Evolutionary conservation across 1,284 basidiomycete genomes (phyloP), one percentile per base, ranked within the genome.

Genomic region (Microbotryum intermedium): DNA sequence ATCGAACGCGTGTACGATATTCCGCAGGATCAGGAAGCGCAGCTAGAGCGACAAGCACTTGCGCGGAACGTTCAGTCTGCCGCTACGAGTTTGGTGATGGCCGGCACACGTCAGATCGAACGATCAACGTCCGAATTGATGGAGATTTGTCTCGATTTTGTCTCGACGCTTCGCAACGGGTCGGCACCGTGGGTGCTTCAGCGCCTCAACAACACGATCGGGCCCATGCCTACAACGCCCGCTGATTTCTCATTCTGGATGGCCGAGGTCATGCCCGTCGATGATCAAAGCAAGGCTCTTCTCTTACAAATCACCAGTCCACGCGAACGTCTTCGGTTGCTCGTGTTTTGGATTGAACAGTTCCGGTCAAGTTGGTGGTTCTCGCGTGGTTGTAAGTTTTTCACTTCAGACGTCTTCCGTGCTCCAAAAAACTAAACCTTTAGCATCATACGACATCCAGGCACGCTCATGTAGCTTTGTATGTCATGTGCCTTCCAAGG

Each of bases 311-410:
- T 95, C 61, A 83, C 86, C 63, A 87, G 84, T 59, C 80, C 87
- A 1, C 81, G 86, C 28, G 77, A 93, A 63, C 80, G 92, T 42
- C 76, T 97, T 52, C 79, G 86, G 60, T 79, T 97, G 67, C 85
- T 94, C 59, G 87, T 90, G 44, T 86, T 90, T 71, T 97, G 92
- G 92, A 92, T 97, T 69, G 90, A 94, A 72, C 82, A 84, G 72
- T 76, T 88, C 43, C 79, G 84, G 60, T 80, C 78, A 58, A 82
- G 82, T 52, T 87, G 85, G 84, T 86, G 78, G 78, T 80, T 76
- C 66, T 73, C 71, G 28, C 71, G 72, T 39, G 76, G 76, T 45
- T 77, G 76, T 65, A 47, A 56, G 55, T 55, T 46, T 11, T 28
- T n/a, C n/a, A n/a, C n/a, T n/a, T n/a, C 23, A 25, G 28, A 0